phyloP scores from a whole-genome alignment of 2,329 filamentous ascomycete genomes.

The Cordyceps javanica region DNA sequence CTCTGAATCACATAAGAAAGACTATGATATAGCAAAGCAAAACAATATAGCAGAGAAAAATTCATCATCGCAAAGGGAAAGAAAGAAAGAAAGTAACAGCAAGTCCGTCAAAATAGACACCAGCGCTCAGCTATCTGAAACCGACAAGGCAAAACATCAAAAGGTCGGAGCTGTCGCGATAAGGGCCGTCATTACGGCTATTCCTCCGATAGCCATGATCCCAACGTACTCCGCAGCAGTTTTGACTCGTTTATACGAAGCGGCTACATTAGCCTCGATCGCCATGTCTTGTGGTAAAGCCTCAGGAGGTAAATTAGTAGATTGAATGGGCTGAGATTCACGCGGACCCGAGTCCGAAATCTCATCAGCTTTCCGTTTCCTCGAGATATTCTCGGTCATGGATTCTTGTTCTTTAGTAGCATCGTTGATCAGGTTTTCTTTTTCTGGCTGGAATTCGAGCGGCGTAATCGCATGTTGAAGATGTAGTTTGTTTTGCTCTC shows the following conservation, averaged over 20 bases:
- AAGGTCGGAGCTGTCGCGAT: constrained; percentile 31
- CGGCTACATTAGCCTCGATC: background rate
- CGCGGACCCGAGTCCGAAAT: background rate
- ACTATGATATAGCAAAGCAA: background rate
- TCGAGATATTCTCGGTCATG: background rate
- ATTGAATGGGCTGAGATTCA: background rate
- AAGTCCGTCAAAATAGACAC: too few species aligned
- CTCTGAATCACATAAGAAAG: background rate
- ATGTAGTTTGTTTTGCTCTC: constrained; percentile 29
- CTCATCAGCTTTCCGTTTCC: background rate
- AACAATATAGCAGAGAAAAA: background rate
- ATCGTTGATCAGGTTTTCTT: background rate
- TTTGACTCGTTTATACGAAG: constrained; percentile 25
- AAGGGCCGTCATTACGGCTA: constrained; percentile 33
- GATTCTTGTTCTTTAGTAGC: background rate
- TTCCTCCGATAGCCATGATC: constrained; percentile 30
- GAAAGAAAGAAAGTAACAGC: too few species aligned
- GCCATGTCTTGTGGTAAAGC: background rate
- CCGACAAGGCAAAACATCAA: constrained; percentile 8
- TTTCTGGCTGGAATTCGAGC: background rate
- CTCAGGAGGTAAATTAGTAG: background rate
- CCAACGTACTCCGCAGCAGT: constrained; percentile 30
- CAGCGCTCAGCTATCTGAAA: too few species aligned
- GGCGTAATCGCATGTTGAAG: background rate
- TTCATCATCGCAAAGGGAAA: background rate